phyloP scores from a whole-genome alignment of 306 rosid species.

The Cucurbita ficifolia region DNA sequence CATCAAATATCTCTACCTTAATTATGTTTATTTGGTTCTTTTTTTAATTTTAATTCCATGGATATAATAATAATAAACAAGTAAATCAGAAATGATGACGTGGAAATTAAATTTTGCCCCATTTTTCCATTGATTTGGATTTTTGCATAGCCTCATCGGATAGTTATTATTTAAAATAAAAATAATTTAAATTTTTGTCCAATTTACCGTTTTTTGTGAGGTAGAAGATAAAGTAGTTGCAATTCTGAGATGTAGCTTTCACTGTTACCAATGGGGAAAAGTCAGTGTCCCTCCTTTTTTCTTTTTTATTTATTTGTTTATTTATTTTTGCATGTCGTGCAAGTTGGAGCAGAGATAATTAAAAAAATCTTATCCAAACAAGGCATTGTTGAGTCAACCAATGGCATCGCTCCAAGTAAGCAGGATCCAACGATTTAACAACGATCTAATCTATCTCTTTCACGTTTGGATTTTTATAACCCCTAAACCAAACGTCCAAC shows the following conservation, averaged over 20 bases:
- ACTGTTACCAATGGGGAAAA: slow-evolving; percentile 4
- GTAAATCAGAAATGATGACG: neutral
- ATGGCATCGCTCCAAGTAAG: neutral
- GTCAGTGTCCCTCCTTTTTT: neutral
- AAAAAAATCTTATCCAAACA: slow-evolving; percentile 6
- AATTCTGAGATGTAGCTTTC: slow-evolving; percentile 4
- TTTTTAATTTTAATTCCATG: too few relatives aligned
- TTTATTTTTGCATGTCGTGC: neutral
- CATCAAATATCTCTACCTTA: too few relatives aligned
- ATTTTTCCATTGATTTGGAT: neutral
- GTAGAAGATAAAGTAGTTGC: neutral
- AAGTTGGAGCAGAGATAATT: neutral
- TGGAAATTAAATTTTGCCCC: neutral
- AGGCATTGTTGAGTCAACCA: slow-evolving; percentile 6
- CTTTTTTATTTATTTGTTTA: neutral
- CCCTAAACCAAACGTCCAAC: too few relatives aligned
- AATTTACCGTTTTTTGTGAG: neutral
- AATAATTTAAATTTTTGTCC: neutral
- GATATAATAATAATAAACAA: too few relatives aligned
- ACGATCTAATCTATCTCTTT: neutral
- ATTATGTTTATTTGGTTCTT: too few relatives aligned
- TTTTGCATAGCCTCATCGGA: neutral
- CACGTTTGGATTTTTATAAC: neutral
- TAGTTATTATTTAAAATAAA: too few relatives aligned
- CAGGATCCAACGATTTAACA: neutral